These are phyloP conservation scores for Pyrenophora graminea DNA, from an alignment of 2,329 filamentous ascomycete species.

Conservation along the genomic window DNA sequence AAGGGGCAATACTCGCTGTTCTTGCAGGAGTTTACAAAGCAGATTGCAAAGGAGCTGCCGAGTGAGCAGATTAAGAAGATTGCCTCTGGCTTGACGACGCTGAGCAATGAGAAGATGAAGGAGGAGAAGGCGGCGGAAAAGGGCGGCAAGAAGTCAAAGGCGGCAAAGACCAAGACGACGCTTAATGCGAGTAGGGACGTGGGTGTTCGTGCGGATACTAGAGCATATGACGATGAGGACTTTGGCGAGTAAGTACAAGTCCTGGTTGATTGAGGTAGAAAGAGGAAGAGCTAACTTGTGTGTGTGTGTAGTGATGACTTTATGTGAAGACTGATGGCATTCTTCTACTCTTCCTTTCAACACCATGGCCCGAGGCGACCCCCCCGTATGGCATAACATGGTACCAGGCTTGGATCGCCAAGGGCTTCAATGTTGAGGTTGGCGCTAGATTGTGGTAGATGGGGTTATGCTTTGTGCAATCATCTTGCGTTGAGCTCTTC, in stretches of 20 bases:
- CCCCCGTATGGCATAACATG: no score
- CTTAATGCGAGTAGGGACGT: slow-evolving; percentile 69
- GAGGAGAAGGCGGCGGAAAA: slow-evolving; percentile 96
- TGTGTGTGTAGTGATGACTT: slow-evolving; percentile 41
- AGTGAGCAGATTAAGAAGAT: slow-evolving; percentile 98
- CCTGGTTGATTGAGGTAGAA: no score
- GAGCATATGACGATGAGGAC: slow-evolving; percentile 78
- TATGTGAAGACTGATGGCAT: slow-evolving; percentile 38
- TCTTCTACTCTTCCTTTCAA: not conserved
- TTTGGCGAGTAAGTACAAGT: slow-evolving; percentile 79
- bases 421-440: no score
- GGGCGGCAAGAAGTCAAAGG: slow-evolving; percentile 95
- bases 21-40: slow-evolving; percentile 87
- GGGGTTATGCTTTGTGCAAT: no score
- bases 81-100: slow-evolving; percentile 80
- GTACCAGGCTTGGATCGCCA: no score
- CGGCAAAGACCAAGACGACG: slow-evolving; percentile 89
- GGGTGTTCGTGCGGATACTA: slow-evolving; percentile 66
- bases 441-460: no score
- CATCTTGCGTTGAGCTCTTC: no score
- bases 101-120: slow-evolving; percentile 97
- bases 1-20: slow-evolving; percentile 91
- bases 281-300: slow-evolving; percentile 23
- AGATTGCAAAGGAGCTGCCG: slow-evolving; percentile 81
- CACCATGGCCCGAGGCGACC: not conserved